Evolutionary conservation across 2,329 filamentous ascomycete genomes (phyloP), one percentile per base, ranked within the genome.

Genomic region (Sclerotinia trifoliorum): DNA sequence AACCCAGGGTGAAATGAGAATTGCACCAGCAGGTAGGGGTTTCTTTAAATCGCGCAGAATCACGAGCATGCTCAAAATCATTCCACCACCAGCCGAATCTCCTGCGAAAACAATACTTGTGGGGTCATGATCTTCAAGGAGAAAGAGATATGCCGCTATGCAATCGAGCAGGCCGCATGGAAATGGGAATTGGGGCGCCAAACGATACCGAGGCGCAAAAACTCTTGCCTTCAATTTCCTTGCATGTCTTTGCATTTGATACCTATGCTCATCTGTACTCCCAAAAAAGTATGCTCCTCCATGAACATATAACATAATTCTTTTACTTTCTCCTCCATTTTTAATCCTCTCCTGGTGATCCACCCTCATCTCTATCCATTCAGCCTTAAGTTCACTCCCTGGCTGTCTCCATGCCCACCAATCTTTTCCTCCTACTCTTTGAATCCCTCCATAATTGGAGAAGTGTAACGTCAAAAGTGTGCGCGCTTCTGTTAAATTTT

Each of bases 271-370:
- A 77, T 97, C 94, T 49, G 97, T 90, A 74, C 93, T 96, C 19
- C 95, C 94, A 78, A 99, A 98, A 80, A 90, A 99, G 80, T 97
- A 98, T 26, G 91, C 94, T 8, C 94, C 94, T 19, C 95, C 95
- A 76, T 98, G 95, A 29, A 98, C 84, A 79, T 98, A 98, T 32
- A 99, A 82, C 86, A 98, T 97, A 68, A 96, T 88, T 65, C 93
- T 88, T 73, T 88, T 88, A 24, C 86, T 85, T 29, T 84, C 83
- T 61, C 87, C 85, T 21, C 80, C 81, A 0, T 81, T 80, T 75
- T 85, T 86, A 77, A 88, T 89, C 68, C 92, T 87, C 76, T 90
- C 88, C 70, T 90, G 83, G 75, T 92, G 90, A 78, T 98, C 90
- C 64, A 88, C 84, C 73, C 87, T 89, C 94, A 97, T 97, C 83